Evolutionary conservation across 2,329 filamentous ascomycete genomes (phyloP).

Genomic region (Colletotrichum viniferum): DNA sequence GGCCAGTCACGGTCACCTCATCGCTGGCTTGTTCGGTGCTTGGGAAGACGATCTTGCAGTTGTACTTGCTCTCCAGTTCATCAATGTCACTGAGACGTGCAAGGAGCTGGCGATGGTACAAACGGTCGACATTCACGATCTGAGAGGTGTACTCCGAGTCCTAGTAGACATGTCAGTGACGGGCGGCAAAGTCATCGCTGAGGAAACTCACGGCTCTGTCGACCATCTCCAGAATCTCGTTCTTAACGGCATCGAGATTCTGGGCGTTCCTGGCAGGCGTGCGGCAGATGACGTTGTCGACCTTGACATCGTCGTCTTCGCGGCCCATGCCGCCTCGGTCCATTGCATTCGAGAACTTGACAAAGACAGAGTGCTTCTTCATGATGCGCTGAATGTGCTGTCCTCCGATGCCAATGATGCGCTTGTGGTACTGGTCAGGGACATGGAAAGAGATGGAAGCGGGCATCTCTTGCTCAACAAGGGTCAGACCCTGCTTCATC

Average conservation of each 20-base stretch:
- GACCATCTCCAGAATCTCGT: slow-evolving; percentile 99
- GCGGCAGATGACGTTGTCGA: slow-evolving; percentile 98
- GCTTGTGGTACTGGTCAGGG: slow-evolving; percentile 98
- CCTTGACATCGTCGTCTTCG: slow-evolving; percentile 97
- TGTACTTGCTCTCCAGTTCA: slow-evolving; percentile 97
- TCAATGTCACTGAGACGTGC: slow-evolving; percentile 88
- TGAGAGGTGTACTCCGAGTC: slow-evolving; percentile 97
- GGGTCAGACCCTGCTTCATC: slow-evolving; percentile 87
- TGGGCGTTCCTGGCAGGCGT: slow-evolving; percentile 97
- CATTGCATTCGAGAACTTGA: slow-evolving; percentile 99
- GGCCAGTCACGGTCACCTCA: slow-evolving; percentile 92
- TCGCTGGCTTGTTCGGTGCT: slow-evolving; percentile 98
- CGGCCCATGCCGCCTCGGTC: slow-evolving; percentile 90
- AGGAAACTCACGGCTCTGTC: slow-evolving; percentile 76
- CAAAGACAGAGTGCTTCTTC: slow-evolving; percentile 99
- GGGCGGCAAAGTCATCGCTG: neutral
- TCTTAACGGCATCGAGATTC: slow-evolving; percentile 95
- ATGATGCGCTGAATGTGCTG: slow-evolving; percentile 99
- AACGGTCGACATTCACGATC: slow-evolving; percentile 88
- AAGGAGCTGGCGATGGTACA: slow-evolving; percentile 95
- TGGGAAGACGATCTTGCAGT: slow-evolving; percentile 98
- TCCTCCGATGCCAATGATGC: slow-evolving; percentile 97
- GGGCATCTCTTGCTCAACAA: slow-evolving; percentile 99
- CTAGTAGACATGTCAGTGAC: slow-evolving; percentile 39
- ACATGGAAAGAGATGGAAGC: slow-evolving; percentile 99